Base-by-base conservation (phyloP, 257 asterid genomes). In the Primulina eburnea region DNA sequence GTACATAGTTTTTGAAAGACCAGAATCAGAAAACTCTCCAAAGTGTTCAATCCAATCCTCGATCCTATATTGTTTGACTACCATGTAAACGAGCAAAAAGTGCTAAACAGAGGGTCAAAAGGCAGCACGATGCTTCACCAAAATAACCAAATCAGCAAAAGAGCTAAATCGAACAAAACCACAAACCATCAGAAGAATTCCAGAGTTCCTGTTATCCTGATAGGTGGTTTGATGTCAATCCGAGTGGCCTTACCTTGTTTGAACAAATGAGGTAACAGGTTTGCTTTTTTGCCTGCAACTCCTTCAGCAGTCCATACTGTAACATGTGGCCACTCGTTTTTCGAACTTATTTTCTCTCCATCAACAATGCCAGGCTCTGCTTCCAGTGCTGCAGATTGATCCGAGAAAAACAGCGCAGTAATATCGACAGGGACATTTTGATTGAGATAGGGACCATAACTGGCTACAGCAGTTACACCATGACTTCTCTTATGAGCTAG, bases 401-500 rank as follows among this genome's bases (percentile, higher is more conserved):
- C 92, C 0, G 96, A 75, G 77, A 86, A 87, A 55, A 93, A 67
- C 24, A 93, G 78, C 0, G 96, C 91, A 3, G 64, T 71, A 58
- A 93, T 40, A 47, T 71, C 76, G 57, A 90, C 77, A 0, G 96
- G 96, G 5, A 87, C 96, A 26, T 78, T 75, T 47, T 75, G 88
- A 79, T 87, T 58, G 77, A 89, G 76, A 74, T 87, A 70, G 5
- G 83, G 76, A 17, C 87, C 97, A 21, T 83, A 93, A 53, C 76
- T 78, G 57, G 96, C 96, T 17, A 93, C 87, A 57, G 96, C 91
- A 14, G 92, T 62, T 33, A 90, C 88, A 12, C 97, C 96, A 7
- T 93, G 99, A 60, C 95, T 89, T 67, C 90, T 82, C 84, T 93
- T 93, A 67, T 90, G 99, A 60, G 99, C 99, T 21, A 93, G 96